phyloP scores from a whole-genome alignment of 192 early-diverging fungal genomes.

The Coemansia sp. region DNA sequence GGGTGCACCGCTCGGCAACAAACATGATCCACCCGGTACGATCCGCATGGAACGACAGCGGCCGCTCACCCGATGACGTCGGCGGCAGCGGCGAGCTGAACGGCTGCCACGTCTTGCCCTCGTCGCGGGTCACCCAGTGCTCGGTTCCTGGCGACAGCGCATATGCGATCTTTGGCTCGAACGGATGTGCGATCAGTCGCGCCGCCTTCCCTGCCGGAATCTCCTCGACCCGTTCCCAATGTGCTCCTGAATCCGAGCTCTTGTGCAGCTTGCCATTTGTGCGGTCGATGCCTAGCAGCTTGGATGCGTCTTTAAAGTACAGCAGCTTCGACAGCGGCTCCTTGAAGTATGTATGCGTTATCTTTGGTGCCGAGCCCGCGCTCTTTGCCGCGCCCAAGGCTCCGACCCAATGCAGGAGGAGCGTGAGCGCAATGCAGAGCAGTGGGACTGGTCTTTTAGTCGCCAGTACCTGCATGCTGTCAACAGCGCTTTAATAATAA shows the following conservation, averaged over 20 bases:
- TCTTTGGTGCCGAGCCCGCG: conserved; percentile 17
- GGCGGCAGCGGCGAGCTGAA: conserved; percentile 49
- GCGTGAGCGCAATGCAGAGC: conserved; percentile 10
- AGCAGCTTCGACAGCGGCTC: conserved; percentile 42
- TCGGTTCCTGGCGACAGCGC: conserved; percentile 28
- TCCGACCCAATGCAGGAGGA: conserved; percentile 2
- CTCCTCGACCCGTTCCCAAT: conserved; percentile 56
- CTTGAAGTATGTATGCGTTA: conserved; percentile 44
- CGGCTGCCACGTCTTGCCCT: conserved; percentile 44
- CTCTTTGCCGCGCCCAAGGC: neutral
- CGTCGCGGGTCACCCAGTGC: conserved; percentile 53
- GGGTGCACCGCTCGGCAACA: conserved; percentile 57
- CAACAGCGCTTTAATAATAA: conserved; percentile 8
- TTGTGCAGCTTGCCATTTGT: conserved; percentile 55
- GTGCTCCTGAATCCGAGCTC: conserved; percentile 67
- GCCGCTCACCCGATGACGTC: conserved; percentile 38
- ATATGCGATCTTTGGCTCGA: conserved; percentile 59
- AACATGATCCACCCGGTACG: conserved; percentile 67
- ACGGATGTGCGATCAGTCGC: conserved; percentile 64
- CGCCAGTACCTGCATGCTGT: neutral
- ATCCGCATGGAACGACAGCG: conserved; percentile 69
- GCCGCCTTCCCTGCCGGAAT: conserved; percentile 50
- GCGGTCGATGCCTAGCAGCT: conserved; percentile 59
- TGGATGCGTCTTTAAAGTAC: conserved; percentile 40
- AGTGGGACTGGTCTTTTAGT: neutral